Percentiles rank a stretch among this genome's conserved stretches.
These are phyloP conservation scores for Hymenoscyphus salicellus DNA, from an alignment of 2,329 filamentous ascomycete species.

Conservation along the genomic window DNA sequence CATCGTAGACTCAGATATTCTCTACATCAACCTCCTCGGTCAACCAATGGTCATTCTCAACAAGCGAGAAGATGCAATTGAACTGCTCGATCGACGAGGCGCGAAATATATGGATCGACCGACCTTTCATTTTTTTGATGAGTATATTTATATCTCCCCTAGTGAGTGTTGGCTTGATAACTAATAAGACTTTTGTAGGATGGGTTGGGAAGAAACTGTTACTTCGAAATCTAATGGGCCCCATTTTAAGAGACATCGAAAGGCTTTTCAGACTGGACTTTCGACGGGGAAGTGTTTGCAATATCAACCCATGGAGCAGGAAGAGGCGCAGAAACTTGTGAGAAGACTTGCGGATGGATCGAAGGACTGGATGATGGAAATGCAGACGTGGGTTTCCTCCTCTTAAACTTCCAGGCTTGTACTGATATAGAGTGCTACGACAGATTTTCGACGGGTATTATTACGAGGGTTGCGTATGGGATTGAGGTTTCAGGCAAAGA, in stretches of 20 bases:
- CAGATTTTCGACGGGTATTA: constrained; percentile 41
- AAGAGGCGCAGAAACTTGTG: constrained; percentile 35
- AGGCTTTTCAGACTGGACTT: constrained; percentile 43
- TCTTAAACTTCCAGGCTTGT: too few species aligned
- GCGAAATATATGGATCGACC: constrained; percentile 46
- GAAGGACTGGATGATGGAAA: constrained; percentile 37
- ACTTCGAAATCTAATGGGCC: constrained; percentile 42
- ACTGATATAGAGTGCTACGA: too few species aligned
- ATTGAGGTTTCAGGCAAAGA: constrained; percentile 37
- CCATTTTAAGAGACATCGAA: constrained; percentile 42
- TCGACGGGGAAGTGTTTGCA: constrained; percentile 37
- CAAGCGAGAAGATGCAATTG: constrained; percentile 41
- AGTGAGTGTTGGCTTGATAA: neutral
- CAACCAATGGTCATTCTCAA: constrained; percentile 44
- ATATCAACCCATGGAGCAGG: constrained; percentile 30
- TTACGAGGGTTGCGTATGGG: constrained; percentile 43
- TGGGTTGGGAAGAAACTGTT: constrained; percentile 43
- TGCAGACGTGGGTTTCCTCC: constrained; percentile 19
- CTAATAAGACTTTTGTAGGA: neutral
- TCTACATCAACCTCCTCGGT: constrained; percentile 23
- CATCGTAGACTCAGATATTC: constrained; percentile 16
- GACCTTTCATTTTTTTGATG: constrained; percentile 37
- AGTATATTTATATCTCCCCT: neutral
- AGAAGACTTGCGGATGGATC: constrained; percentile 34
- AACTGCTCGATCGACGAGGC: constrained; percentile 45